Evolutionary conservation across 129 eudicot genomes (phyloP), one percentile per base, ranked within the genome.

Genomic region (Tanacetum coccineum): DNA sequence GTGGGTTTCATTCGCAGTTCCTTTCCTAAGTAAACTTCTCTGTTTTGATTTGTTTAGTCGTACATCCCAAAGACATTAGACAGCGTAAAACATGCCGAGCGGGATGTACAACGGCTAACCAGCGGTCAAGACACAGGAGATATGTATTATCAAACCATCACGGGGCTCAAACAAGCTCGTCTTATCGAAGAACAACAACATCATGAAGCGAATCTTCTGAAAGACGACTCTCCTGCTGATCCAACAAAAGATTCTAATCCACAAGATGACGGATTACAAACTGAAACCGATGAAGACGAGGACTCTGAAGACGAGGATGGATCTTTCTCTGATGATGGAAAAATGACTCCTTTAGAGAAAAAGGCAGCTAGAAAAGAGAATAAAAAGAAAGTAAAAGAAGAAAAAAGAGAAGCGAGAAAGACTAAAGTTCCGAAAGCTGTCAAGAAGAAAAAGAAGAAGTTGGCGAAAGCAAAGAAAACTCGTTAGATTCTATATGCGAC

Each of bases 341-440:
- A 73, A 59, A 72, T 58, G 64, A 66, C 81, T 1, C 81, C 80
- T 25, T 76, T 26, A 0, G 95, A 93, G 13, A 84, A 54, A 61
- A 93, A 86, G 75, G 82, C 95, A 0, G 95, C 88, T 5, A 82
- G 99, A 68, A 93, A 93, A 78, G 95, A 84, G 81, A 93, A 93
- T 72, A 93, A 93, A 87, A 86, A 89, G 87, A 93, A 88, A 65
- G 95, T 89, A 13, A 89, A 92, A 72, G 90, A 93, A 76, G 95
- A 89, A 84, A 89, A 86, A 68, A 79, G 95, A 71, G 96, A 92
- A 74, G 81, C 98, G 1, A 62, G 98, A 18, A 88, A 92, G 81
- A 81, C 74, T n/a, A 92, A 93, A 78, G 73, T 86, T 13, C 96
- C 96, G 0, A 89, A 93, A 74, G 90, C 95, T 39, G 79, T 82